Base-by-base conservation (phyloP, 2,329 filamentous ascomycete genomes). In the Xylariaceae sp. region DNA sequence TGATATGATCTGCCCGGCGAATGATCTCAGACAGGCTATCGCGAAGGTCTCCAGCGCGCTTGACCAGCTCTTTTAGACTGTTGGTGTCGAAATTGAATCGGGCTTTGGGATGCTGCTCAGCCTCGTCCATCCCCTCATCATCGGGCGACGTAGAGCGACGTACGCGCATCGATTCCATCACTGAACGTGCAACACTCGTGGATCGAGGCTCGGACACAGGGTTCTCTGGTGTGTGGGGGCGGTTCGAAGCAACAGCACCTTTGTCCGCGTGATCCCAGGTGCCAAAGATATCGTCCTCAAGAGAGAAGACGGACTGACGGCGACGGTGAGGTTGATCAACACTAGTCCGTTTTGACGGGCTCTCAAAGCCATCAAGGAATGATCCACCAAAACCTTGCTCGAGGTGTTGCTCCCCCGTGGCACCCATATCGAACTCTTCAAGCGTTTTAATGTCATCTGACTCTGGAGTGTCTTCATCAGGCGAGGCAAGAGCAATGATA, bases 401-500 rank as follows among this genome's bases (percentile, higher is more conserved):
- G 11, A 70, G 53, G 32, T 73, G 70, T 11, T 64, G 67, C 32
- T 75, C 71, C 36, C 74, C 72, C 5, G 67, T 61, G n/a, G 66
- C 54, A 46, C 53, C 64, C 49, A 52, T 60, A 52, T 73, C 66
- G n/a, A 69, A 64, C 23, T 73, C 68, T 17, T 67, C 59, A 1
- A 67, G 67, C 8, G 37, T 38, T 20, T 45, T 39, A 10, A 23
- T 19, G 19, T 47, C 44, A 2, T 50, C 42, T 22, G 68, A 65
- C 11, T 67, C 62, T 32, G 60, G 53, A 14, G 68, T 56, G 38
- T 77, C 72, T 38, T 85, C 78, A 50, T 85, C 82, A 2, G 82
- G 82, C 2, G 82, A 84, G 37, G 88, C 88, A n/a, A 94, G 71
- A 25, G 87, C 85, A 61, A 94, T 93, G 67, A 94, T 91, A 12